Base-by-base conservation (phyloP, 495 filamentous ascomycete genomes). In the Neurospora sublineolata region DNA sequence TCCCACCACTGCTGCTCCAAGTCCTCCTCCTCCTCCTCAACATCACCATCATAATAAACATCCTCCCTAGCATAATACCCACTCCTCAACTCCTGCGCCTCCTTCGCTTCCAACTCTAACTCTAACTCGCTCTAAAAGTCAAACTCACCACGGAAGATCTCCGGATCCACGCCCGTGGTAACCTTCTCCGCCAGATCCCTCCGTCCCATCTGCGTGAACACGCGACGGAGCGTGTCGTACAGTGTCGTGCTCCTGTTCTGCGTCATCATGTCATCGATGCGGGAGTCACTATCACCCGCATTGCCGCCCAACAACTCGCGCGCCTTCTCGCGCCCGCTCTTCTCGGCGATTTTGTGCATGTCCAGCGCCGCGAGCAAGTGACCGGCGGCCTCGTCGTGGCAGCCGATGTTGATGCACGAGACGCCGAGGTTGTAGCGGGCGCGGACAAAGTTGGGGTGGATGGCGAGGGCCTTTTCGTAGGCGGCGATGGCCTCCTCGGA, bases 181-280 rank as follows among this genome's bases (percentile, higher is more conserved):
- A 98, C 95, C 84, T 87, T 85, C 74, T 97, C 94, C 4, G 90
- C 89, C 79, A 99, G 78, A 83, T 99, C 95, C 67, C 92, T 84
- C 69, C 95, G 80, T 0, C 90, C 91, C 95, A 99, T 98, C 86
- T 95, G 93, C 38, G 87, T 92, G 79, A 98, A 98, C 9, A 98
- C 96, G 71, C 96, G 85, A 68, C 94, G 84, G 69, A 99, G 81
- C 5, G 95, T 98, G 80, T 99, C 95, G 77, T 95, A 94, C 69
- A 98, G 82, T 79, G 97, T 99, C 42, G 94, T 97, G 84, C 93
- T 97, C 78, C 96, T 89, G 81, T 99, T 99, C 84, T 97, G 93
- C 70, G 84, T 87, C 52, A 93, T 88, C 90, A 97, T 91, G 67
- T 90, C 84, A 74, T 95, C 90, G 58, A 97, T 83, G 73, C 91